Evolutionary conservation across 306 rosid genomes (phyloP).

Genomic region (Begonia fuchsioides): DNA sequence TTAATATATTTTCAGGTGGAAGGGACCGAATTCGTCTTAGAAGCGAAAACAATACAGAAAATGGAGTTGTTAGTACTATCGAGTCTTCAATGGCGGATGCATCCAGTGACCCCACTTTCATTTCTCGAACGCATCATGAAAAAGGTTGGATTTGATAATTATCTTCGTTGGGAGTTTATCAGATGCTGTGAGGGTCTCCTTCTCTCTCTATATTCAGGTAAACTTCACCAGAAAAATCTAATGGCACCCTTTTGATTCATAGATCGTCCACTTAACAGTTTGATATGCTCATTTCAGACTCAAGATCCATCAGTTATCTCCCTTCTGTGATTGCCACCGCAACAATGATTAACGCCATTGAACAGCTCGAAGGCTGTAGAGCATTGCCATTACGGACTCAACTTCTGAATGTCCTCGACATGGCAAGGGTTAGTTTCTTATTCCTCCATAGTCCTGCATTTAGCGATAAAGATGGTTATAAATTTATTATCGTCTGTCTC

Average conservation of each 20-base stretch:
- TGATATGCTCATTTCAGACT: conserved; percentile 24
- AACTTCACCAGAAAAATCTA: conserved; percentile 5
- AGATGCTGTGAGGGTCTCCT: conserved; percentile 63
- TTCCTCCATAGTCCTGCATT: not conserved
- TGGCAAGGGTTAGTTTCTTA: conserved; percentile 35
- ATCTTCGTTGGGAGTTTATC: conserved; percentile 59
- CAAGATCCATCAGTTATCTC: conserved; percentile 60
- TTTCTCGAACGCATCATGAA: conserved; percentile 65
- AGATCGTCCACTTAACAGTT: not conserved
- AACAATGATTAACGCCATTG: conserved; percentile 64
- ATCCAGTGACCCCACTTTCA: conserved; percentile 78
- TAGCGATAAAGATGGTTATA: no score
- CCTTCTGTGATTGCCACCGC: conserved; percentile 94
- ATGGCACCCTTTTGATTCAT: not conserved
- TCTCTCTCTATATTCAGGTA: conserved; percentile 59
- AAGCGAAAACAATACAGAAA: conserved; percentile 75
- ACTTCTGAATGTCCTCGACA: conserved; percentile 60
- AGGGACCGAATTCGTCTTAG: conserved; percentile 44
- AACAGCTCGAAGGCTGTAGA: conserved; percentile 47
- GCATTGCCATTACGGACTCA: conserved; percentile 44
- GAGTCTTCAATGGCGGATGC: conserved; percentile 84
- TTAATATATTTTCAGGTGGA: conserved; percentile 35
- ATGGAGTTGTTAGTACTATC: conserved; percentile 85
- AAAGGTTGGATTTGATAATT: conserved; percentile 59
- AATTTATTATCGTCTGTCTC: not conserved